Base-by-base conservation (phyloP, 768 basidiomycete species). In the Kwoniella dendrophila region DNA sequence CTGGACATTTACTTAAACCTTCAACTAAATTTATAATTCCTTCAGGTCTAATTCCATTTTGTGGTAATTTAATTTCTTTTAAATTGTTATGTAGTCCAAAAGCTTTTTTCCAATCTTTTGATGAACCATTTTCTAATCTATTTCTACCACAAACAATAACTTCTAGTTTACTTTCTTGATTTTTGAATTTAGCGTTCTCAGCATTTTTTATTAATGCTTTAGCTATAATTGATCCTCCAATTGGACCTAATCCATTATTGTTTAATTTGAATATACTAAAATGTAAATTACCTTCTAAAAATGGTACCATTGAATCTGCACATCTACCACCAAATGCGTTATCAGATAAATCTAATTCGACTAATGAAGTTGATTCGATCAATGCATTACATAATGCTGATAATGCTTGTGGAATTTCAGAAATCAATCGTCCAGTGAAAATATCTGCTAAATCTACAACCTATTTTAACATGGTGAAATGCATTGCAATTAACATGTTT, bases 301-400 rank as follows among this genome's bases (percentile, higher is more conserved):
- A 90, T 18, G 87, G 87, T 52, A 93, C 92, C 80, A 98, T 88
- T 44, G 93, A 91, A 68, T 93, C 91, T 24, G 93, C 93, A 32
- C 90, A 92, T 73, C 94, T 88, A 33, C 91, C 92, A 22, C 95
- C 95, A 67, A 97, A 97, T 10, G 95, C 95, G 69, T 99, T 99
- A 78, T 98, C 95, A 72, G 87, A 89, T 54, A 99, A 86, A 77
- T 98, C 85, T 71, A 99, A 84, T 79, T 92, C 90, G 55, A 88
- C 83, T 49, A 99, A 87, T 2, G 88, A 85, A 3, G 86, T 84
- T 73, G 90, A 90, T 71, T 86, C 83, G 71, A 86, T 86, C 63
- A 99, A 85, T 12, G 93, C 87, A 71, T 91, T 86, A 77, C 94
- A 96, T 68, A 99, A 85, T 34, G 90, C 88, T 36, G 86, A 84